A percentile compares a stretch with the other conserved stretches of the same genome.
Conservation (phyloP, 2,329 filamentous ascomycete genomes). For the Pseudopithomyces maydicus region DNA sequence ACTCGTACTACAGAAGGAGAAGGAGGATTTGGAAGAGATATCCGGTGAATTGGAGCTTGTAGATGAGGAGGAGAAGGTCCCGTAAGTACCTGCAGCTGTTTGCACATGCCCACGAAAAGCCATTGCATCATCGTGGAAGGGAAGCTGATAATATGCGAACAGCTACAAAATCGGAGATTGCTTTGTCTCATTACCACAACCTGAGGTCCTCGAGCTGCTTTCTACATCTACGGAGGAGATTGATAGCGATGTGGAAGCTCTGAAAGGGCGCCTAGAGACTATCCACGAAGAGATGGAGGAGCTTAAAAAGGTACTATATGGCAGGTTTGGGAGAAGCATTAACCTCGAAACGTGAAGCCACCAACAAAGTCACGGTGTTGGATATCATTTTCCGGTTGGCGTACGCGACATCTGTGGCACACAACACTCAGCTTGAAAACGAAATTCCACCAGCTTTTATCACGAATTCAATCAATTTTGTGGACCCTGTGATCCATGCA, state of each 20-base stretch:
- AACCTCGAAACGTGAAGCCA: conserved; percentile 78
- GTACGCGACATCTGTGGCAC: not conserved
- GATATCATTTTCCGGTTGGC: conserved; percentile 1
- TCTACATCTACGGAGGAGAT: conserved; percentile 71
- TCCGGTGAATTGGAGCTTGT: conserved; percentile 89
- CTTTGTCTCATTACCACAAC: conserved; percentile 84
- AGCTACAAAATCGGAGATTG: conserved; percentile 98
- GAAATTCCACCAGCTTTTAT: not conserved
- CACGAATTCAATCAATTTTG: not conserved
- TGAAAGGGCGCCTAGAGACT: conserved; percentile 77
- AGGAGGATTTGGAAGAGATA: conserved; percentile 95
- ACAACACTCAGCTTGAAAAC: not conserved
- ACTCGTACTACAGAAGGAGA: conserved; percentile 77
- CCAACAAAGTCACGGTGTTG: not conserved
- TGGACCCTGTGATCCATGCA: not conserved
- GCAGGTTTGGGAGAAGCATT: conserved; percentile 93
- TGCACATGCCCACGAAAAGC: not conserved
- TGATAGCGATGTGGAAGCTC: conserved; percentile 72
- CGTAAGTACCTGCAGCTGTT: conserved; percentile 62
- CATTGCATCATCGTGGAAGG: not conserved
- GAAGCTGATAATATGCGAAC: not conserved
- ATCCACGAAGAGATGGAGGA: conserved; percentile 86
- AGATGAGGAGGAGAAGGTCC: conserved; percentile 91
- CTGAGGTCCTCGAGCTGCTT: conserved; percentile 87
- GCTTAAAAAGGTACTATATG: conserved; percentile 91